These are phyloP conservation scores for Coprinellus aureogranulatus DNA, from an alignment of 768 basidiomycete species.

Conservation along the genomic window DNA sequence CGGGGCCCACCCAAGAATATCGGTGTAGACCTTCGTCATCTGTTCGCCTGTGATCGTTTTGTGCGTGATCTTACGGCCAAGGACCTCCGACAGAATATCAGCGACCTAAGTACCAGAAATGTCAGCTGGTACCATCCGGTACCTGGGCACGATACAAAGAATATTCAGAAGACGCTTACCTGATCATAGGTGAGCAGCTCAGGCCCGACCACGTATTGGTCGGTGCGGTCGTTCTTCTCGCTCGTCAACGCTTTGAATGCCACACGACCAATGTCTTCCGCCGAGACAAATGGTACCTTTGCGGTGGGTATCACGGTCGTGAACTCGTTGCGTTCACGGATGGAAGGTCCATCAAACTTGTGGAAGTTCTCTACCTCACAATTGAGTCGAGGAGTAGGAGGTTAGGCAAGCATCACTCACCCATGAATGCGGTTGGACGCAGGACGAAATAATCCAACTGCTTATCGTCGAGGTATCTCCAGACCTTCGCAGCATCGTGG, in stretches of 20 bases:
- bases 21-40: neutral
- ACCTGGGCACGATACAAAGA: neutral
- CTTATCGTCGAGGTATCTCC: conserved; percentile 5
- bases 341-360: neutral
- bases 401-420: conserved; percentile 8
- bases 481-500: neutral
- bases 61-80: conserved; percentile 22
- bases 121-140: no score
- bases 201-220: conserved; percentile 24
- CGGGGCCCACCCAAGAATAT: neutral
- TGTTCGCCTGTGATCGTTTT: conserved; percentile 10
- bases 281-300: conserved; percentile 18
- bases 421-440: conserved; percentile 25
- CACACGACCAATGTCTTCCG: conserved; percentile 22
- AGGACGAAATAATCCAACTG: conserved; percentile 21
- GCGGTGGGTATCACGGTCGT: conserved; percentile 18
- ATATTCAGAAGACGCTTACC: conserved; percentile 9
- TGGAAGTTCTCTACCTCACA: conserved; percentile 3
- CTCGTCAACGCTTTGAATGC: conserved; percentile 21
- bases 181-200: conserved; percentile 25
- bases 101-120: conserved; percentile 15
- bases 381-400: neutral
- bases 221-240: conserved; percentile 15
- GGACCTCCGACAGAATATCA: conserved; percentile 14
- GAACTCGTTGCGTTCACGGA: conserved; percentile 11